phyloP scores from a whole-genome alignment of 1,284 basidiomycete genomes.

The Schizophyllum amplum region DNA sequence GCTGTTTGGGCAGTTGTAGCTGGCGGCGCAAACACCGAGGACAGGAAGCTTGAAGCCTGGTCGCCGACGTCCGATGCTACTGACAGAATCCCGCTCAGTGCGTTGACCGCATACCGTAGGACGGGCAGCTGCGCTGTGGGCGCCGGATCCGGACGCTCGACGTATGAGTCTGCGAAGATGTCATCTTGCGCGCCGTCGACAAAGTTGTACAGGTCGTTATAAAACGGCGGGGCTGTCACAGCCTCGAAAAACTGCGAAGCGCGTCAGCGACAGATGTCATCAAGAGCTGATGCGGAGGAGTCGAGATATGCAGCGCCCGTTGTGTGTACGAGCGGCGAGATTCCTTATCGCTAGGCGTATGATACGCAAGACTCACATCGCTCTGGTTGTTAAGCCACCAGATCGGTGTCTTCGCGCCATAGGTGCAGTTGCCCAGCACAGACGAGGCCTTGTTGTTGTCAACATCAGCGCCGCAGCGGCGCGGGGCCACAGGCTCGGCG shows the following conservation, averaged over 20 bases:
- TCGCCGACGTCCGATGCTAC: not conserved
- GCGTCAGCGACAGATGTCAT: not conserved
- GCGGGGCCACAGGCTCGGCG: constrained; percentile 41
- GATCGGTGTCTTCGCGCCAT: constrained; percentile 51
- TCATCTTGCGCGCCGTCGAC: constrained; percentile 53
- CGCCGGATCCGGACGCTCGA: constrained; percentile 26
- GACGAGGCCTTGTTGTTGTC: constrained; percentile 29
- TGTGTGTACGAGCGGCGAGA: too few relatives aligned
- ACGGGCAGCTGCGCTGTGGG: constrained; percentile 29
- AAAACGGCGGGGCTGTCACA: constrained; percentile 44
- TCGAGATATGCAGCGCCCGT: not conserved
- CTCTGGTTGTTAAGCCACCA: constrained; percentile 22
- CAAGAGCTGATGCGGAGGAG: not conserved
- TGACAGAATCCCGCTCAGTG: not conserved
- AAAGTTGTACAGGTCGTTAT: constrained; percentile 52
- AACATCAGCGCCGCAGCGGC: constrained; percentile 52
- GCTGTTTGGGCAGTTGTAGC: not conserved
- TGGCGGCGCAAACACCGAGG: not conserved
- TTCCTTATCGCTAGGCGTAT: too few relatives aligned
- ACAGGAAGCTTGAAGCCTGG: not conserved
- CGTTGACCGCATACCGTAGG: constrained; percentile 6
- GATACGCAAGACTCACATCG: constrained; percentile 21
- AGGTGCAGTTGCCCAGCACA: constrained; percentile 56
- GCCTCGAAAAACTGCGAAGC: constrained; percentile 44
- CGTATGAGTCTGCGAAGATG: constrained; percentile 47